Evolutionary conservation across 2,329 filamentous ascomycete genomes (phyloP), one percentile per base, ranked within the genome.

Genomic region (Trichoderma sp.): DNA sequence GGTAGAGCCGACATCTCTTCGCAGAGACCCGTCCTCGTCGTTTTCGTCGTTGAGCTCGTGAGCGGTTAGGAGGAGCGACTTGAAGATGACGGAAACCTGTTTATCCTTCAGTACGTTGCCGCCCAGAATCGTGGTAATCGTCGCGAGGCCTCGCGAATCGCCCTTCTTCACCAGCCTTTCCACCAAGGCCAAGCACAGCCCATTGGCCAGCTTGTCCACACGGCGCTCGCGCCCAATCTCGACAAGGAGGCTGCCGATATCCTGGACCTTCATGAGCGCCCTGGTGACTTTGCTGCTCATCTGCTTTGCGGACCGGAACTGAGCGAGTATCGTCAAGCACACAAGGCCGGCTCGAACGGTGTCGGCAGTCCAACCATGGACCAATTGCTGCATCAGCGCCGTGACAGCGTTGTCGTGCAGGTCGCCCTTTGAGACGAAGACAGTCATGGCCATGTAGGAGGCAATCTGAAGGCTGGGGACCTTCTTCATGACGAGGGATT

Each of bases 371-470:
- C 92, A 96, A 9, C 90, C 91, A 30, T 84, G 79, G 9, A 90
- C 89, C 41, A 97, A 86, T 68, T 93, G 92, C 72, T 96, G 91
- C 92, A 98, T 96, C 72, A 99, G 84, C 1, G 89, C 88, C 62
- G 91, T 88, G n/a, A 98, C 81, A 2, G 93, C 86, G 64, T 85
- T 85, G 71, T 98, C 93, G 54, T 90, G 87, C 15, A 98, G 82
- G 55, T 86, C 84, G 0, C 90, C 88, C 77, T 97, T 97, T 56
- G 91, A 88, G 7, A 92, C 93, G 67, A 98, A 84, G 56, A 98
- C 88, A 7, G 92, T 87, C 64, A 93, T 85, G 21, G 97, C 88
- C 90, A 97, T 97, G 76, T 97, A 98, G 65, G 91, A 93, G 17
- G 90, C 93, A 67, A 96, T 85, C 69, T 93, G 90, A 48, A 97